phyloP scores from a whole-genome alignment of 1,284 basidiomycete genomes.

The Phellopilus nigrolimitatus region DNA sequence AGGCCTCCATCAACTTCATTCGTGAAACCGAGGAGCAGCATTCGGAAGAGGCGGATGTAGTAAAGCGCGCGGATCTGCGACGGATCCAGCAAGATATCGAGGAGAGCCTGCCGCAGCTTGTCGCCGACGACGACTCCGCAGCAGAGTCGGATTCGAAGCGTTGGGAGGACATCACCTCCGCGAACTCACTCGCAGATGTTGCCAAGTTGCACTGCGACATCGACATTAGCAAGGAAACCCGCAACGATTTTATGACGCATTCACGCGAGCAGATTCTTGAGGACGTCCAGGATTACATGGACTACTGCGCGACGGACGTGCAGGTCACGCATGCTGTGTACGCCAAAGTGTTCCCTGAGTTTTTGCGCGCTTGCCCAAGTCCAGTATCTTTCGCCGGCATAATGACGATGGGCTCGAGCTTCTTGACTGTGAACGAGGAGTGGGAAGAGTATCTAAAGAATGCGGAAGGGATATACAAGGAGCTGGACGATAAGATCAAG shows the following conservation, averaged over 20 bases:
- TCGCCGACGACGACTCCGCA: conserved; percentile 37
- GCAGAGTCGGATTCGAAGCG: conserved; percentile 45
- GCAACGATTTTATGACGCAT: conserved; percentile 72
- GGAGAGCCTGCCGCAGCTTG: conserved; percentile 37
- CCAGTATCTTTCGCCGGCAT: conserved; percentile 93
- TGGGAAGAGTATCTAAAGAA: conserved; percentile 83
- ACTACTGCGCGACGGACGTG: conserved; percentile 88
- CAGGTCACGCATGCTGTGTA: conserved; percentile 83
- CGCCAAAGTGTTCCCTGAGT: conserved; percentile 77
- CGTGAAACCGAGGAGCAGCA: conserved; percentile 43
- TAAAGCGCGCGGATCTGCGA: conserved; percentile 30
- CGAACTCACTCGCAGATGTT: conserved; percentile 91
- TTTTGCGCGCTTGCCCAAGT: conserved; percentile 82
- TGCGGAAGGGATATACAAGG: conserved; percentile 76
- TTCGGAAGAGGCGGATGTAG: conserved; percentile 32
- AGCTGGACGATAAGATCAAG: conserved; percentile 74
- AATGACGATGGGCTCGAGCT: conserved; percentile 87
- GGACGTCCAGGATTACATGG: conserved; percentile 73
- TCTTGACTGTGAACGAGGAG: conserved; percentile 84
- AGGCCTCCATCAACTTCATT: conserved; percentile 48
- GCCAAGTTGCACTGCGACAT: conserved; percentile 87
- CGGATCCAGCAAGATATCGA: conserved; percentile 32
- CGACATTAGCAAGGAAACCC: conserved; percentile 73
- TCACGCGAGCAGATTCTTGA: conserved; percentile 62
- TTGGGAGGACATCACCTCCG: conserved; percentile 93